A percentile compares a stretch with the other conserved stretches of the same genome.
These are phyloP conservation scores for Penicillium italicum DNA, from an alignment of 2,329 filamentous ascomycete genomes.

Conservation along the genomic window DNA sequence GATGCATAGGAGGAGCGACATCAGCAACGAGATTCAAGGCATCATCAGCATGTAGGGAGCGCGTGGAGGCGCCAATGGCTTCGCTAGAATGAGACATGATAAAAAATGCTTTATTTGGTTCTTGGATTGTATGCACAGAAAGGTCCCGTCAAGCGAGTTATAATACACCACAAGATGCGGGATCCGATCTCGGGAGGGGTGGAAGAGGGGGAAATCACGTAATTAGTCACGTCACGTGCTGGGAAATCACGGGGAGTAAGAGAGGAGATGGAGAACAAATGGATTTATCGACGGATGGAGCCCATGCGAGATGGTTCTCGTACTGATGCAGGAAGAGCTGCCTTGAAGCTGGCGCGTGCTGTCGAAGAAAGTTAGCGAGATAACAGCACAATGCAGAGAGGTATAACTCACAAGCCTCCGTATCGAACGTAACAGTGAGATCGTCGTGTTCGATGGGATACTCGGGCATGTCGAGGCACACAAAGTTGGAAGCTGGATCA, in stretches of 20 bases:
- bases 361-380: neutral
- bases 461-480: slow-evolving; percentile 82
- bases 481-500: slow-evolving; percentile 62
- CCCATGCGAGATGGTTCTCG: slow-evolving; percentile 41
- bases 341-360: slow-evolving; percentile 41
- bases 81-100: slow-evolving; percentile 27
- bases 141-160: slow-evolving; percentile 4
- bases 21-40: slow-evolving; percentile 68
- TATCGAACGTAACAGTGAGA: slow-evolving; percentile 80
- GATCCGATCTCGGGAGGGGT: neutral
- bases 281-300: slow-evolving; percentile 39
- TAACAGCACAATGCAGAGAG: neutral
- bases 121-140: slow-evolving; percentile 21
- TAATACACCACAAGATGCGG: slow-evolving; percentile 12
- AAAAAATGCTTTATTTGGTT: slow-evolving; percentile 19
- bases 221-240: slow-evolving; percentile 24
- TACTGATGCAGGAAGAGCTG: slow-evolving; percentile 38
- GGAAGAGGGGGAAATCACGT: slow-evolving; percentile 11
- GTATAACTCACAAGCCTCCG: slow-evolving; percentile 62
- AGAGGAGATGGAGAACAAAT: neutral
- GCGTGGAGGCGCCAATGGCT: slow-evolving; percentile 55
- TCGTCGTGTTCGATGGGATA: slow-evolving; percentile 92
- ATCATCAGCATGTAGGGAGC: slow-evolving; percentile 79
- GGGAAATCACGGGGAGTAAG: neutral
- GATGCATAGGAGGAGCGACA: slow-evolving; percentile 83